Evolutionary conservation across 1,139 yeast genomes (phyloP), one percentile per base, ranked within the genome.

Genomic region (Candida mesenterica): DNA sequence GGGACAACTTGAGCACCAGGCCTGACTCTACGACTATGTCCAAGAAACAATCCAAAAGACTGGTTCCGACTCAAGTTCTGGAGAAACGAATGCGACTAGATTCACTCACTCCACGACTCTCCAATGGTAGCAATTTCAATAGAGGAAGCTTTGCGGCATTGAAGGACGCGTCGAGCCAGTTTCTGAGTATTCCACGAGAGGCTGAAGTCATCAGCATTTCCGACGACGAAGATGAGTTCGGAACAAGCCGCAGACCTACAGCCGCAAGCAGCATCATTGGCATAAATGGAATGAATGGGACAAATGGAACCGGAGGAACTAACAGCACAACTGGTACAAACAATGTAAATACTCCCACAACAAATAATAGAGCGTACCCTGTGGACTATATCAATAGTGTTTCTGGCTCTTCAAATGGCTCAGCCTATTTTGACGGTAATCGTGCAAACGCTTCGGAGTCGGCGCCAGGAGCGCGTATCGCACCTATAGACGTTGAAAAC

Each of bases 171-270:
- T 19, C 22, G n/a, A n/a, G n/a, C n/a, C n/a, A n/a, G n/a, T n/a
- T n/a, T 19, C 22, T 19, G 22, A 26, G 26, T 5, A 29, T 19
- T 10, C 39, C 40, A 6, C 16, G 23, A 5, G 19, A 33, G 12
- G 30, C 34, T 7, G 46, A 42, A 15, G 24, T 42, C 13, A 42
- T 42, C 10, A 24, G 31, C 18, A 28, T 42, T 9, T 19, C 28
- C 9, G 40, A 41, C 3, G 45, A 39, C 15, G 43, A 38, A 15
- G 45, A 42, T 2, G 33, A 30, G 4, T 28, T 27, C n/a, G n/a
- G n/a, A n/a, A n/a, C n/a, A n/a, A n/a, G n/a, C n/a, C n/a, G n/a
- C n/a, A n/a, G n/a, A n/a, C n/a, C n/a, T n/a, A n/a, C 15, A 23
- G 25, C 4, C 29, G 15, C 6, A 6, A 6, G 9, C 22, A 19